Conservation (phyloP, 129 eudicot genomes). For the Artemisia annua region DNA sequence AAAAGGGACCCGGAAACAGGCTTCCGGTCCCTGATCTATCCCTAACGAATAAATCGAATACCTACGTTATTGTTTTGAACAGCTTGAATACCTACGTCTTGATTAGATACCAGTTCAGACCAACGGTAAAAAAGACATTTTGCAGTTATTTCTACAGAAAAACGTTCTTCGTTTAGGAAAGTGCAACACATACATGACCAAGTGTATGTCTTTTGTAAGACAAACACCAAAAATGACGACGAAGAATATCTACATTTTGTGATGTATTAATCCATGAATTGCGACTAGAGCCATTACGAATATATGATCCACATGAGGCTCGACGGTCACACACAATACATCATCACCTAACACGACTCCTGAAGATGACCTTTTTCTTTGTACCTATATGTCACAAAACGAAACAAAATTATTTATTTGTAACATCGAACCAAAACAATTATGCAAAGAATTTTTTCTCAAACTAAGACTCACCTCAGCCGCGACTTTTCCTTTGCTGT, state of each 20-base stretch:
- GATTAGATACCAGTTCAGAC: not conserved
- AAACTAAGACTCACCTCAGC: slow-evolving; percentile 42
- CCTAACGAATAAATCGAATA: not conserved
- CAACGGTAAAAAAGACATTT: not conserved
- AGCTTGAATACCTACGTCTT: not conserved
- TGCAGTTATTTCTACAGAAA: not conserved
- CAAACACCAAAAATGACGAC: not conserved
- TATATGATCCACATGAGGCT: slow-evolving; percentile 59
- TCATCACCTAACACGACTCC: slow-evolving; percentile 67
- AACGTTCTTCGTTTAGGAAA: not conserved
- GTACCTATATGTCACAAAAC: slow-evolving; percentile 35
- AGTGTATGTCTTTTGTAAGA: slow-evolving; percentile 3
- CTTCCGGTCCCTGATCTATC: not conserved
- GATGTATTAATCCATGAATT: slow-evolving; percentile 48
- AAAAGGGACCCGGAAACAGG: slow-evolving; percentile 4
- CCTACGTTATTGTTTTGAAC: not conserved
- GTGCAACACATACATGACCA: not conserved
- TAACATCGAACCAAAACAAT: not conserved
- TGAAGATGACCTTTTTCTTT: slow-evolving; percentile 47
- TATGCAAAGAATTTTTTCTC: not conserved
- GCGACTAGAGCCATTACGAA: slow-evolving; percentile 67
- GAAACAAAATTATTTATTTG: not conserved
- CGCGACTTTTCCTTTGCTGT: slow-evolving; percentile 35
- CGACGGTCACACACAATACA: slow-evolving; percentile 57
- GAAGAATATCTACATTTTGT: slow-evolving; percentile 42